Evolutionary conservation across 2,329 filamentous ascomycete genomes (phyloP), one percentile per base, ranked within the genome.

Genomic region (Byssoonygena ceratinophila): DNA sequence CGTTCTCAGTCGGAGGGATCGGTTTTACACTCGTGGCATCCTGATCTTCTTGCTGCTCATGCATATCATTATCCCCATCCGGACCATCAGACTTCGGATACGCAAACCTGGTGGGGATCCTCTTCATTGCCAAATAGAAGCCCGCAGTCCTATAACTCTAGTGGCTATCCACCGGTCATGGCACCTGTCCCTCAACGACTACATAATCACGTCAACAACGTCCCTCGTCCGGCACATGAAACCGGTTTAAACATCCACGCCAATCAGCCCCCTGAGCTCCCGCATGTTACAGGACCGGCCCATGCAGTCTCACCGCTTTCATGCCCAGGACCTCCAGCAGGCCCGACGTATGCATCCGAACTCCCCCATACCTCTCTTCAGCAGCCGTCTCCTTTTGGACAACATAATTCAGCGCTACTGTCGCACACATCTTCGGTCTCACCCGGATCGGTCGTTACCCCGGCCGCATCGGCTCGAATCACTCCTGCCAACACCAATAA

Each of bases 1-100:
- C 63, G 66, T 46, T 65, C 68, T 46, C 63, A 68, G 43, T 68
- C 67, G 32, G 49, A 51, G n/a, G 47, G 47, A 68, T 68, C 27
- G 68, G 67, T 49, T 63, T 63, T 47, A 62, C 68, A 11, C 66
- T 67, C 70, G 36, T 73, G 70, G 68, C 64, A 69, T 58, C 64
- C 67, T 25, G 68, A 71, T 55, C 58, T 65, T 54, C 60, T 72
- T 59, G 59, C 65, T 50, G 58, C 67, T 48, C 58, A 68, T 40
- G 56, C 61, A 53, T 57, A 71, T 47, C 62, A 68, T 4, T 71
- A 71, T 53, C 64, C 68, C n/a, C 25, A 41, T 16, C 62, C 68
- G 18, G 68, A 71, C 39, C 57, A 68, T n/a, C 65, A 66, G 25
- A 53, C 59, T 50, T 63, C 66, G 20, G 68, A 70, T 55, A 55